These are phyloP conservation scores for Solanum tarapatanum DNA, from an alignment of 257 asterid species.

Conservation along the genomic window DNA sequence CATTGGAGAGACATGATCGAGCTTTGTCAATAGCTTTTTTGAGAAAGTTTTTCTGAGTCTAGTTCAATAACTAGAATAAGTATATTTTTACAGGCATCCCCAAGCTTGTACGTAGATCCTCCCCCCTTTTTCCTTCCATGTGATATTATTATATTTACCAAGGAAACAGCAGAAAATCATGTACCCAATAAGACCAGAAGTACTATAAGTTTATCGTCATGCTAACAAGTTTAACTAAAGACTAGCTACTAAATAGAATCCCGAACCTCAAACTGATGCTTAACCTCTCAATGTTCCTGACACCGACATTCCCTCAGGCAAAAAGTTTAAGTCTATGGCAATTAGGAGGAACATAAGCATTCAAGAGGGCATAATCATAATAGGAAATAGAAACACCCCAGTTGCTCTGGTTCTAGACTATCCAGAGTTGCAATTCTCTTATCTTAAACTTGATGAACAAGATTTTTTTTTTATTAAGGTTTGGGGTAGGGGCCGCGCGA, in stretches of 20 bases:
- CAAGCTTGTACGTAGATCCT: neutral
- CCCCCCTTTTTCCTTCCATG: neutral
- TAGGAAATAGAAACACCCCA: no score
- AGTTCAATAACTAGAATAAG: neutral
- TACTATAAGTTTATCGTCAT: neutral
- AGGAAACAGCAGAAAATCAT: neutral
- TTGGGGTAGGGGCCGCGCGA: neutral
- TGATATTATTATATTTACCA: neutral
- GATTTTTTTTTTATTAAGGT: accelerated
- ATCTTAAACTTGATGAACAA: no score
- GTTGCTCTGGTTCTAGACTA: no score
- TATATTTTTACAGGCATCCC: neutral
- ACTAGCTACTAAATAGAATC: neutral
- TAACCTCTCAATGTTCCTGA: conserved; percentile 31
- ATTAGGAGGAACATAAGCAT: neutral
- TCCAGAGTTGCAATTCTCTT: neutral
- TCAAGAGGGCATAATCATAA: neutral
- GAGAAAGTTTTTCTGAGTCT: neutral
- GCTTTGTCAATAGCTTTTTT: neutral
- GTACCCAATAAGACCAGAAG: neutral
- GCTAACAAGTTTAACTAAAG: neutral
- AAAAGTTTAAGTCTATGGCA: conserved; percentile 1
- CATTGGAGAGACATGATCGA: neutral
- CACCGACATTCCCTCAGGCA: conserved; percentile 29
- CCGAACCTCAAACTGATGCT: conserved; percentile 12